Conservation (phyloP, 2,329 filamentous ascomycete genomes). For the Colletotrichum navitas region DNA sequence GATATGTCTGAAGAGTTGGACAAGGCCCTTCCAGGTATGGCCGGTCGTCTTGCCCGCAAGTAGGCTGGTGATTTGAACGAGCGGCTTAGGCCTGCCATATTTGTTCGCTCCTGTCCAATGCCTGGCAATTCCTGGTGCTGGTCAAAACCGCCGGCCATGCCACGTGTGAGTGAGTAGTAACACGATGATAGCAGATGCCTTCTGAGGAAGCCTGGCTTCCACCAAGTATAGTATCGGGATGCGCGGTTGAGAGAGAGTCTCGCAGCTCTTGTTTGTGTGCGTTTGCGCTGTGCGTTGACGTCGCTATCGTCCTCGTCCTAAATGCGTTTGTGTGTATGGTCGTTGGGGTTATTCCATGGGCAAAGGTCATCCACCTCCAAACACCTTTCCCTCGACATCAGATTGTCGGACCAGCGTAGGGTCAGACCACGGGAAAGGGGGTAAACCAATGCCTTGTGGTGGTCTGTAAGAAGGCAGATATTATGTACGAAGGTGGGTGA, state of each 20-base stretch:
- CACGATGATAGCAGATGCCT: background rate
- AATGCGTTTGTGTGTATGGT: background rate
- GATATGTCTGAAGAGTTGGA: slow-evolving; percentile 64
- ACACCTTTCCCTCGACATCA: slow-evolving; percentile 1
- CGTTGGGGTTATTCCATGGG: background rate
- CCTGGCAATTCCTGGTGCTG: background rate
- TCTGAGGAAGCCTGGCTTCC: too few relatives aligned
- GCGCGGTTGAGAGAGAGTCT: background rate
- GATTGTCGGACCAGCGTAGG: background rate
- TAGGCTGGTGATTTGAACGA: slow-evolving; percentile 63
- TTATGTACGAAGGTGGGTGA: slow-evolving; percentile 8
- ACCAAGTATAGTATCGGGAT: background rate
- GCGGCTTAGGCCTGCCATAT: slow-evolving; percentile 63
- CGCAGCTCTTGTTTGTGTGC: background rate
- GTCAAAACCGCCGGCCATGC: slow-evolving; percentile 6
- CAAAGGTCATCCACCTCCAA: background rate
- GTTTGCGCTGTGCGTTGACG: background rate
- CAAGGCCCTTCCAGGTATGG: slow-evolving; percentile 57
- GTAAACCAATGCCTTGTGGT: background rate
- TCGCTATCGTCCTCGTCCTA: background rate
- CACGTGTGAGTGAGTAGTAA: background rate
- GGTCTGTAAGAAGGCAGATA: slow-evolving; percentile 10
- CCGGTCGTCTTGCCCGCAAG: slow-evolving; percentile 58
- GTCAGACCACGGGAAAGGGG: slow-evolving; percentile 14
- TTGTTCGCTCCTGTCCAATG: slow-evolving; percentile 30